phyloP scores from a whole-genome alignment of 2,329 filamentous ascomycete genomes.

The Talaromyces sp. region DNA sequence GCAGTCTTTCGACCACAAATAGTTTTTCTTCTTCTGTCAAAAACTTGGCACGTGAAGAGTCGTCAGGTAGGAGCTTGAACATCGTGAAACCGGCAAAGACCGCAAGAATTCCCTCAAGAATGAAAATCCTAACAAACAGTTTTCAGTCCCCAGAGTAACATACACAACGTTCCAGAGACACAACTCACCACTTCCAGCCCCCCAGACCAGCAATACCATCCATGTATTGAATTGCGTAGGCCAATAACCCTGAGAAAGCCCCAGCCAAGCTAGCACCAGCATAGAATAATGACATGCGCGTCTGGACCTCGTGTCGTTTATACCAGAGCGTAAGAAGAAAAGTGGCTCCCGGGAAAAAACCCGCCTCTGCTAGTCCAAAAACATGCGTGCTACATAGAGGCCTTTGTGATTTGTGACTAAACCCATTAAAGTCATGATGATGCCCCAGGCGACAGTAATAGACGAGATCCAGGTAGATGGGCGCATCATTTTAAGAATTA shows the following conservation, averaged over 20 bases:
- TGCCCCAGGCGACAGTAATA: conserved; percentile 19
- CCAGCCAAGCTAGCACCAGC: conserved; percentile 44
- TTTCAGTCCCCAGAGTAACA: no score
- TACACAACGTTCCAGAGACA: no score
- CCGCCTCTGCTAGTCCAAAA: conserved; percentile 28
- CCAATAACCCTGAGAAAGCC: conserved; percentile 38
- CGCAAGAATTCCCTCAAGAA: conserved; percentile 30
- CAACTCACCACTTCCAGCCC: conserved; percentile 22
- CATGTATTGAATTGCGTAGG: conserved; percentile 23
- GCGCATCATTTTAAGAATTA: conserved; percentile 19
- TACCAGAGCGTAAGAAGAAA: conserved; percentile 31
- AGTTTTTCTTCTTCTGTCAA: conserved; percentile 21
- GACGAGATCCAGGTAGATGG: conserved; percentile 19
- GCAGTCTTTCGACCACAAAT: conserved; percentile 19
- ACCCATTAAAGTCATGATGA: conserved; percentile 13
- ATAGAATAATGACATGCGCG: conserved; percentile 43
- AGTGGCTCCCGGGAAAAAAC: conserved; percentile 32
- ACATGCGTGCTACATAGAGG: conserved; percentile 24
- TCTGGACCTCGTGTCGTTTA: conserved; percentile 27
- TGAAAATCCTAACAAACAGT: conserved; percentile 21
- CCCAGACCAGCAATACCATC: conserved; percentile 22
- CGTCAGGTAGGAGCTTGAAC: conserved; percentile 26
- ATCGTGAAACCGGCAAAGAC: conserved; percentile 20
- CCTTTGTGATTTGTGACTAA: conserved; percentile 24
- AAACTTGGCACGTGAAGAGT: conserved; percentile 28